These are phyloP conservation scores for Mycena haematopus DNA, from an alignment of 768 basidiomycete species.

Conservation along the genomic window DNA sequence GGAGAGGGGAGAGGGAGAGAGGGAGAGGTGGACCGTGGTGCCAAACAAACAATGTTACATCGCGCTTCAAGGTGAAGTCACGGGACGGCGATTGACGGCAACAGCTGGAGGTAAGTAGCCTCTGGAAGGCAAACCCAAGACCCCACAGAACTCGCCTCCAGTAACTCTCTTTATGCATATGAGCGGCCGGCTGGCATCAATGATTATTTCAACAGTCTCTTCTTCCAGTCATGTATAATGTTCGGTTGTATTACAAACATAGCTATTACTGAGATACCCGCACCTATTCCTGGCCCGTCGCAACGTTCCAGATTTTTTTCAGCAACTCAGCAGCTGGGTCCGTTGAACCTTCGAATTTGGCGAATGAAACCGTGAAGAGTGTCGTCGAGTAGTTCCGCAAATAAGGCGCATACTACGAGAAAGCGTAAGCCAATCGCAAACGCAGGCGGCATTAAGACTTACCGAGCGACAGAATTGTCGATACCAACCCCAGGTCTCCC, in stretches of 20 bases:
- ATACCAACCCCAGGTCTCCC: constrained; percentile 94
- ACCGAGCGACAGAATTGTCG: constrained; percentile 86
- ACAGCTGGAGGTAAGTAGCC: not conserved
- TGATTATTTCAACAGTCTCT: not conserved
- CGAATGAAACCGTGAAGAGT: constrained; percentile 70
- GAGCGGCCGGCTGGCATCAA: not conserved
- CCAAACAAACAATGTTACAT: constrained; percentile 21
- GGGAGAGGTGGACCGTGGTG: not conserved
- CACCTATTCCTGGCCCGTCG: constrained; percentile 60
- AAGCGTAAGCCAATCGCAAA: not conserved
- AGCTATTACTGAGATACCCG: constrained; percentile 1
- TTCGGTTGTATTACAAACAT: constrained; percentile 2
- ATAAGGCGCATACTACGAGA: constrained; percentile 76
- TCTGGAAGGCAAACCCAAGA: too few relatives aligned
- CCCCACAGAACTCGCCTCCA: constrained; percentile 1
- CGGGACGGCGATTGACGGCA: constrained; percentile 13
- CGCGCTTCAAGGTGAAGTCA: constrained; percentile 8
- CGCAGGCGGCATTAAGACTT: constrained; percentile 35
- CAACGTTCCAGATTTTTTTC: constrained; percentile 73
- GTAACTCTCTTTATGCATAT: not conserved
- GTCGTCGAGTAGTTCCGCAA: constrained; percentile 77
- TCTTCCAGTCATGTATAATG: not conserved
- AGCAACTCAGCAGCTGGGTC: constrained; percentile 66
- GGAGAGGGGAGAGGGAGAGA: constrained; percentile 22
- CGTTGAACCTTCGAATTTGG: constrained; percentile 61